Evolutionary conservation across 1,284 basidiomycete genomes (phyloP), one percentile per base, ranked within the genome.

Genomic region (Trichosporon coremiiforme): DNA sequence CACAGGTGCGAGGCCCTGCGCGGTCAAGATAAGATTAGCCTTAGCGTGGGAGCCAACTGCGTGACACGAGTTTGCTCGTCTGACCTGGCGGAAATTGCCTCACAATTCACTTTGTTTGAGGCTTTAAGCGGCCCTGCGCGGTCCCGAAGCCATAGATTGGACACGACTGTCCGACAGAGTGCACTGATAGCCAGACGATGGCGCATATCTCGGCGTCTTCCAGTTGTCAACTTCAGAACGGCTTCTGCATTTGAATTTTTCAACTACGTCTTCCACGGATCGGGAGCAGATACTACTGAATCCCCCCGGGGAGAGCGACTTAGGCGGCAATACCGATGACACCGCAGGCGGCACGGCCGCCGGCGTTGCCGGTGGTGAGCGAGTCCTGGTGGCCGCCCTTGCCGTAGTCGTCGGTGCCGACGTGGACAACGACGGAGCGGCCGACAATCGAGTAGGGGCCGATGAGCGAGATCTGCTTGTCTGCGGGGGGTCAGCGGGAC

Each of bases 381-480:
- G 89, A 90, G 74, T 91, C 90, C 22, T 87, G 83, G 78, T 90
- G 86, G 50, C 83, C 85, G n/a, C 90, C 90, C 74, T 83, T 85
- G 17, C 91, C 91, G 71, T 91, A 86, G 78, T 93, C 91, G 78
- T 93, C 91, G 17, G 86, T 86, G 17, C 90, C 90, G 68, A 86
- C 87, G 83, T 91, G 90, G 47, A 91, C 85, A 6, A 77, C 79
- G 71, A 78, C 69, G 35, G 84, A 86, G 74, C 79, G 89, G 87
- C 90, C 90, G 66, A 93, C 75, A 75, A 93, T 89, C 76, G 89
- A 90, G 75, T 86, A 82, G 9, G 87, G 86, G 7, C 91, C 91
- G 73, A 89, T 90, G 70, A 94, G 86, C 55, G 89, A 88, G 70
- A 93, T 87, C 64, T 87, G 73, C 38, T 78, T 78, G 80, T 93